Conservation (phyloP, 345 rosid genomes). For the Microthlaspi erraticum region DNA sequence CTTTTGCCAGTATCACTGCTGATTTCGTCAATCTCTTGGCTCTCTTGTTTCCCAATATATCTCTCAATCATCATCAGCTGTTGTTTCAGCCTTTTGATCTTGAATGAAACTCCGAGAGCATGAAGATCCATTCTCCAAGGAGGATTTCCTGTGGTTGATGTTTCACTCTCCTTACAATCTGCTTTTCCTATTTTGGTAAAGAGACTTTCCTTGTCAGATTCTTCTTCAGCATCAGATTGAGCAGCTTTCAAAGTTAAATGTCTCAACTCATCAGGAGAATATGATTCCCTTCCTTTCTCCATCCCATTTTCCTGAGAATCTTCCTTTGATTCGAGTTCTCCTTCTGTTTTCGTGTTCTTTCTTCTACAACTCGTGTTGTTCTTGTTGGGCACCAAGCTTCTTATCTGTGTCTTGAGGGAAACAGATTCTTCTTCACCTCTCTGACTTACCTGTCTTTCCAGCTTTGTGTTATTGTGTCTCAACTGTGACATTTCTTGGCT, state of each 20-base stretch:
- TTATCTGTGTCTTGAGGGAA: slow-evolving; percentile 42
- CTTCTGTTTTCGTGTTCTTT: slow-evolving; percentile 49
- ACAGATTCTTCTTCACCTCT: slow-evolving; percentile 7
- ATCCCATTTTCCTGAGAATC: slow-evolving; percentile 39
- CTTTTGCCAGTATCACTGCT: slow-evolving; percentile 47
- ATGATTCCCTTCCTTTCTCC: slow-evolving; percentile 51
- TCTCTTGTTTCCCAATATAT: slow-evolving; percentile 68
- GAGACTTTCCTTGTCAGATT: slow-evolving; percentile 43
- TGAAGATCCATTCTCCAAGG: slow-evolving; percentile 88
- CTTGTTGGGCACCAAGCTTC: slow-evolving; percentile 44
- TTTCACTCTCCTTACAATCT: slow-evolving; percentile 42
- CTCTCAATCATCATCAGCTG: slow-evolving; percentile 88
- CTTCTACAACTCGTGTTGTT: slow-evolving; percentile 44
- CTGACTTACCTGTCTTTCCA: slow-evolving; percentile 52
- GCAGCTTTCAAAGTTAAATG: slow-evolving; percentile 43
- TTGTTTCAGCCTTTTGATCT: slow-evolving; percentile 92
- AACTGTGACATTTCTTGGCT: slow-evolving; percentile 64
- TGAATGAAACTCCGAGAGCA: slow-evolving; percentile 92
- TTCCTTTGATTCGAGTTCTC: slow-evolving; percentile 33
- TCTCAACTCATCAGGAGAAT: slow-evolving; percentile 62
- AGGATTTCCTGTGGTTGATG: slow-evolving; percentile 43
- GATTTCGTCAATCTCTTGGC: slow-evolving; percentile 46
- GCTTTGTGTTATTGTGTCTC: slow-evolving; percentile 58
- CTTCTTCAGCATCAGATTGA: slow-evolving; percentile 53
- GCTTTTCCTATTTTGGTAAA: slow-evolving; percentile 24